Evolutionary conservation across 2,329 filamentous ascomycete genomes (phyloP).

Genomic region (Botrytis elliptica): DNA sequence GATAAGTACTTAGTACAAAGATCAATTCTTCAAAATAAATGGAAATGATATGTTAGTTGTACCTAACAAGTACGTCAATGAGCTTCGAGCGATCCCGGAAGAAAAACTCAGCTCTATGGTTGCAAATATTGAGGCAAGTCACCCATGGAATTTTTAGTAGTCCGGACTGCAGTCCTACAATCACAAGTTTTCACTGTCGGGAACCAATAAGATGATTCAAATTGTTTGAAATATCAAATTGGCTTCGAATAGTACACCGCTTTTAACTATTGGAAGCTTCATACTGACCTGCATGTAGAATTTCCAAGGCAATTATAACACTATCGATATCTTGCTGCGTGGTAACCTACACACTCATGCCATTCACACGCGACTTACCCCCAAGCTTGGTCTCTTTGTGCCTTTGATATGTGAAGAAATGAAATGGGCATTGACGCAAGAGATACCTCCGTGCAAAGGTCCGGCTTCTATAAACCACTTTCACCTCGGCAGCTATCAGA

Average conservation of each 20-base stretch:
- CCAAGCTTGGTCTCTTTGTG: neutral
- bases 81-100: neutral
- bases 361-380: neutral
- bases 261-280: neutral
- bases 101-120: neutral
- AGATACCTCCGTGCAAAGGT: constrained; percentile 1
- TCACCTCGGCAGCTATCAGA: neutral
- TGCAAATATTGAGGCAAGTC: neutral
- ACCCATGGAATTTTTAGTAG: neutral
- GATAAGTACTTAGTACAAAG: neutral
- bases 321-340: neutral
- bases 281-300: neutral
- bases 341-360: neutral
- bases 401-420: neutral
- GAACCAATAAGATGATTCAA: no score
- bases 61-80: neutral
- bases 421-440: neutral
- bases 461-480: neutral
- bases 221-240: no score
- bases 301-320: neutral
- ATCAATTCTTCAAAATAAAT: neutral
- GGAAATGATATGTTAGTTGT: neutral
- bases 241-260: no score
- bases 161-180: no score
- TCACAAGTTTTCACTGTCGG: no score